These are phyloP conservation scores for Ustilago esculenta DNA, from an alignment of 1,284 basidiomycete genomes.

Conservation along the genomic window DNA sequence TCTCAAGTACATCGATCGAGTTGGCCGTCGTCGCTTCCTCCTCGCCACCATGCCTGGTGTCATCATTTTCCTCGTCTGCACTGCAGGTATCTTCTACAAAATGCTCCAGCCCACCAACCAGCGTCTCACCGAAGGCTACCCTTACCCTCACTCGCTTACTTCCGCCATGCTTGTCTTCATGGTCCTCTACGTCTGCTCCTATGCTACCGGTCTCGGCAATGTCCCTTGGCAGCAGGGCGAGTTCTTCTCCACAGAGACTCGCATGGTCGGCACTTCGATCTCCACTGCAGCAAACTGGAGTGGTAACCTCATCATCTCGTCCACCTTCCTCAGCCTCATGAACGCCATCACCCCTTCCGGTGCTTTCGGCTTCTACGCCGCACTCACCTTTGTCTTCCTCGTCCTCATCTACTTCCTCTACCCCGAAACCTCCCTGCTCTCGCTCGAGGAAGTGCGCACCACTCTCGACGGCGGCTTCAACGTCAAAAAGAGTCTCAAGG, in stretches of 20 bases:
- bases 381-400: constrained; percentile 77
- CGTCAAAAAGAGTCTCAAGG: constrained; percentile 66
- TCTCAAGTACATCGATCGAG: constrained; percentile 77
- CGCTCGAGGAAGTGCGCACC: constrained; percentile 77
- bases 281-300: constrained; percentile 84
- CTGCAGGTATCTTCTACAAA: constrained; percentile 78
- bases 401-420: constrained; percentile 74
- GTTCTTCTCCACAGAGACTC: constrained; percentile 75
- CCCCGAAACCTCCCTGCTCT: constrained; percentile 71
- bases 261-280: constrained; percentile 77
- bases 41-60: constrained; percentile 80
- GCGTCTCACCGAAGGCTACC: constrained; percentile 74
- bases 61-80: constrained; percentile 77
- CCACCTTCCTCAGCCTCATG: constrained; percentile 82
- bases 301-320: constrained; percentile 79
- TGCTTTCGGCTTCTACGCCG: constrained; percentile 77
- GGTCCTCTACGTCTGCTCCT: constrained; percentile 83
- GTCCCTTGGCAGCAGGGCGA: constrained; percentile 89
- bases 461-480: constrained; percentile 70
- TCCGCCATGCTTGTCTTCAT: constrained; percentile 79
- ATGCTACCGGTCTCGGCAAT: constrained; percentile 75
- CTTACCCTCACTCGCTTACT: constrained; percentile 76
- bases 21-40: constrained; percentile 81
- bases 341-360: constrained; percentile 76
- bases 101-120: constrained; percentile 77